Evolutionary conservation across 23 red algal species (phyloP).

Genomic region (Chondrus crispus): DNA sequence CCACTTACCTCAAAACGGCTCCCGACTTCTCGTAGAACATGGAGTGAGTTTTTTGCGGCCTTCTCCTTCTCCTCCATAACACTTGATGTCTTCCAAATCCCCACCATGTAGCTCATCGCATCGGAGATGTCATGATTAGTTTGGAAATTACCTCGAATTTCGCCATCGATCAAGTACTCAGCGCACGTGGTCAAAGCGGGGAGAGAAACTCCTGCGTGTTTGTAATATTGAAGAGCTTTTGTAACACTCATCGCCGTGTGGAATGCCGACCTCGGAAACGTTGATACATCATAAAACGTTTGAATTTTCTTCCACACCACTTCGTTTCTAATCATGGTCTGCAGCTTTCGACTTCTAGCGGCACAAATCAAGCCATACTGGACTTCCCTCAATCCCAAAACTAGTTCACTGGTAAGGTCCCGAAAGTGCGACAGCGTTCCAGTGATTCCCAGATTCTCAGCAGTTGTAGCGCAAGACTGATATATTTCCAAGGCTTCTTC

Average conservation of each 20-base stretch:
- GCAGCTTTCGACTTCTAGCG: neutral
- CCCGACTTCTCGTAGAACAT: conserved; percentile 26
- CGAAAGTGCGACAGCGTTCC: conserved; percentile 25
- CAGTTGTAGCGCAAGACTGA: neutral
- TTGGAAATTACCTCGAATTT: neutral
- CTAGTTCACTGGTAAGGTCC: conserved; percentile 24
- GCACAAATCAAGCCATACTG: neutral
- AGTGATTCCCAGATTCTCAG: neutral
- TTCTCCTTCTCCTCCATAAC: conserved; percentile 8
- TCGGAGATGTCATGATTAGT: neutral
- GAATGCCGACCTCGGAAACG: neutral
- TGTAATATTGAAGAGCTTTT: neutral
- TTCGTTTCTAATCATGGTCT: neutral
- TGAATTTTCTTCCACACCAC: neutral
- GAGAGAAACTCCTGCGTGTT: neutral
- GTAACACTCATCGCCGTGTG: neutral
- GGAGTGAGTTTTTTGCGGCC: neutral
- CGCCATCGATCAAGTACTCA: neutral
- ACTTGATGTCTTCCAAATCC: conserved; percentile 15
- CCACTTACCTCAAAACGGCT: neutral
- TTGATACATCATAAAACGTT: neutral
- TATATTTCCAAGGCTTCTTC: conserved; percentile 13
- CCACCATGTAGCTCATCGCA: neutral
- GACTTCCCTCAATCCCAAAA: conserved; percentile 25
- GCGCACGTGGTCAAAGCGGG: neutral